A percentile compares a stretch with the other conserved stretches of the same genome.
Conservation (phyloP, 768 basidiomycete species). For the Tylopilus balloui region DNA sequence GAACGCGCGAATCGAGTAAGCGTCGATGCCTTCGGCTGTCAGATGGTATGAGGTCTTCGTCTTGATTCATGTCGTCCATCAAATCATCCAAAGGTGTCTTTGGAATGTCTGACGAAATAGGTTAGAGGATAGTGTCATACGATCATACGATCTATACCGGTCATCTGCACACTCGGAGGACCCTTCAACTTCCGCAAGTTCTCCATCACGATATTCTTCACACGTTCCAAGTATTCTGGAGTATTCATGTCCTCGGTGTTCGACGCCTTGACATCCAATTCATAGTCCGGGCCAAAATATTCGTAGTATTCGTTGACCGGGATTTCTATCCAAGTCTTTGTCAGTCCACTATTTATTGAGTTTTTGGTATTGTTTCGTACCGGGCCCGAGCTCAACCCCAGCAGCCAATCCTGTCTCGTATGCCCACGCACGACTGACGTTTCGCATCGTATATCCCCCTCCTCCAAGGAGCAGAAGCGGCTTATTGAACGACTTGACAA, state of each 20-base stretch:
- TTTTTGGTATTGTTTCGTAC: conserved; percentile 38
- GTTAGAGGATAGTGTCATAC: neutral
- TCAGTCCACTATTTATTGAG: conserved; percentile 1
- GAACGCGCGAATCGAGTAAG: conserved; percentile 74
- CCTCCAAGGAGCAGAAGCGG: conserved; percentile 94
- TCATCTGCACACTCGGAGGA: conserved; percentile 91
- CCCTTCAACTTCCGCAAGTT: conserved; percentile 81
- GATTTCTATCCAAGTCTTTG: conserved; percentile 58
- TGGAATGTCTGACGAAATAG: conserved; percentile 63
- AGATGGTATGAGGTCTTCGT: conserved; percentile 77
- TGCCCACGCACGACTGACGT: conserved; percentile 95
- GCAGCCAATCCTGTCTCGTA: conserved; percentile 98
- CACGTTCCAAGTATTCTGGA: conserved; percentile 86
- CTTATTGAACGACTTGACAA: conserved; percentile 93
- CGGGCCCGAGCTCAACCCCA: conserved; percentile 84
- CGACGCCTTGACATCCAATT: conserved; percentile 89
- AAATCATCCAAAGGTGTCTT: conserved; percentile 76
- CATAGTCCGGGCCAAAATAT: conserved; percentile 97
- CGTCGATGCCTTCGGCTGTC: conserved; percentile 74
- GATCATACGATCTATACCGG: conserved; percentile 44
- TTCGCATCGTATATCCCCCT: conserved; percentile 98
- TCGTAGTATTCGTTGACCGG: conserved; percentile 99
- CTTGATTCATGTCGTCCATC: conserved; percentile 75
- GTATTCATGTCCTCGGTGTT: conserved; percentile 97
- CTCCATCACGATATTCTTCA: conserved; percentile 89